Conservation (phyloP, 1,284 basidiomycete genomes). For the Ganoderma meredithae region DNA sequence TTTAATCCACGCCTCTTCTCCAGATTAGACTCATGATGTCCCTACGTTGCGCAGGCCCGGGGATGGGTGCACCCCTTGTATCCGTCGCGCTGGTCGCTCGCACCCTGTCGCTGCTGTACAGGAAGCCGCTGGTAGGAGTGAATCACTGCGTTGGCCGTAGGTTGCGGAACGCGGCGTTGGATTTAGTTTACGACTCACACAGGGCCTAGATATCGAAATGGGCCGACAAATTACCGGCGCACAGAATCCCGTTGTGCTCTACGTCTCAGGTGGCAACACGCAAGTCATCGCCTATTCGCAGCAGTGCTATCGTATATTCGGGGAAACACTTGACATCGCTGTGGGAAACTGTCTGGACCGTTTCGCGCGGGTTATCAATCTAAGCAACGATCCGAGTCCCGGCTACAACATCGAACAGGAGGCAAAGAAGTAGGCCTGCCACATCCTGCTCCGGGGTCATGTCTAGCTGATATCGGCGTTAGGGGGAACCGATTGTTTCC, state of each 20-base stretch:
- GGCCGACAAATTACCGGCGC: constrained; percentile 95
- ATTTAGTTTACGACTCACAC: neutral
- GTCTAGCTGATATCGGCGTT: constrained; percentile 19
- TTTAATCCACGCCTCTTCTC: neutral
- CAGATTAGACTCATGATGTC: constrained; percentile 4
- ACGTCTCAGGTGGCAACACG: constrained; percentile 99
- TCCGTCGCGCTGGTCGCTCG: constrained; percentile 96
- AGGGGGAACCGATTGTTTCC: constrained; percentile 81
- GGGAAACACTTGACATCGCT: constrained; percentile 98
- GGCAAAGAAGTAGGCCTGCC: constrained; percentile 78
- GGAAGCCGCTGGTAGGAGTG: constrained; percentile 94
- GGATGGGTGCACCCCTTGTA: constrained; percentile 98
- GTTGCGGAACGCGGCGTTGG: constrained; percentile 43
- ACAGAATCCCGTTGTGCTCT: constrained; percentile 95
- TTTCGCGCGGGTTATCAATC: constrained; percentile 94
- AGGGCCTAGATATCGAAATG: constrained; percentile 96
- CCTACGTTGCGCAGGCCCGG: constrained; percentile 74
- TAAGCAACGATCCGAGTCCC: constrained; percentile 96
- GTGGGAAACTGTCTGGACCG: constrained; percentile 99
- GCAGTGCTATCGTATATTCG: constrained; percentile 98
- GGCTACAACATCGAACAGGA: constrained; percentile 99
- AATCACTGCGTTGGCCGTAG: constrained; percentile 98
- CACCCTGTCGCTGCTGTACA: constrained; percentile 87
- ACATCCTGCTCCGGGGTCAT: neutral
- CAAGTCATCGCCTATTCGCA: constrained; percentile 99